Percentiles rank a stretch among this genome's conserved stretches.
Evolutionary conservation across 106 monocot genomes (phyloP).

Genomic region (Xerophyta viscosa): DNA sequence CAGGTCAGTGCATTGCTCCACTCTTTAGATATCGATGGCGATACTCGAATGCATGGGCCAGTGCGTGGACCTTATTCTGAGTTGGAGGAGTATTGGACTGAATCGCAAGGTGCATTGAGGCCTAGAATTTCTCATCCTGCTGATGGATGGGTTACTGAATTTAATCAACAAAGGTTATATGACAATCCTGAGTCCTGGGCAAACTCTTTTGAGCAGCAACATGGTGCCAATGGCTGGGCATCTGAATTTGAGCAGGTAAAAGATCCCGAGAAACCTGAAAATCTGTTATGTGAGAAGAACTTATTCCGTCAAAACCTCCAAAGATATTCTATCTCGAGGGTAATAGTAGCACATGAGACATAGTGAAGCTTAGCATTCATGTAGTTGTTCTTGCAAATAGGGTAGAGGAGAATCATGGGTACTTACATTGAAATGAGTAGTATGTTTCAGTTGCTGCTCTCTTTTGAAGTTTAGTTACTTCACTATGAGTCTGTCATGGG

Average conservation of each 20-base stretch:
- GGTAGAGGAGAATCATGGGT: no score
- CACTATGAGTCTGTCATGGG: no score
- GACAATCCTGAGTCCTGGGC: conserved; percentile 76
- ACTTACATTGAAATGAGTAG: no score
- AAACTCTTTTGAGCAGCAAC: conserved; percentile 74
- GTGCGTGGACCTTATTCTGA: conserved; percentile 63
- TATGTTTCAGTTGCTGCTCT: no score
- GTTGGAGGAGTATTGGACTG: conserved; percentile 91
- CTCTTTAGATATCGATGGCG: conserved; percentile 86
- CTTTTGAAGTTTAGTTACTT: no score
- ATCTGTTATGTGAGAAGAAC: no score
- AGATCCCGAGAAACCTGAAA: neutral
- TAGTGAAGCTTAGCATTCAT: no score
- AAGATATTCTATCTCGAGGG: no score
- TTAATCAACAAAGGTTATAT: conserved; percentile 41
- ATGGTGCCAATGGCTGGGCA: conserved; percentile 96
- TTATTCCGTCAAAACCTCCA: no score
- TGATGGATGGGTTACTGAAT: conserved; percentile 81
- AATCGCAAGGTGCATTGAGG: conserved; percentile 60
- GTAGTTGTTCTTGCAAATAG: no score
- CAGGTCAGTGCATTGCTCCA: conserved; percentile 87
- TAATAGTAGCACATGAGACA: no score
- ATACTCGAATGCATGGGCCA: conserved; percentile 54
- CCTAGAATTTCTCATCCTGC: conserved; percentile 39
- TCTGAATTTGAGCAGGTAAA: conserved; percentile 93